These are phyloP conservation scores for Erucastrum elatum DNA, from an alignment of 345 rosid genomes.

Conservation along the genomic window DNA sequence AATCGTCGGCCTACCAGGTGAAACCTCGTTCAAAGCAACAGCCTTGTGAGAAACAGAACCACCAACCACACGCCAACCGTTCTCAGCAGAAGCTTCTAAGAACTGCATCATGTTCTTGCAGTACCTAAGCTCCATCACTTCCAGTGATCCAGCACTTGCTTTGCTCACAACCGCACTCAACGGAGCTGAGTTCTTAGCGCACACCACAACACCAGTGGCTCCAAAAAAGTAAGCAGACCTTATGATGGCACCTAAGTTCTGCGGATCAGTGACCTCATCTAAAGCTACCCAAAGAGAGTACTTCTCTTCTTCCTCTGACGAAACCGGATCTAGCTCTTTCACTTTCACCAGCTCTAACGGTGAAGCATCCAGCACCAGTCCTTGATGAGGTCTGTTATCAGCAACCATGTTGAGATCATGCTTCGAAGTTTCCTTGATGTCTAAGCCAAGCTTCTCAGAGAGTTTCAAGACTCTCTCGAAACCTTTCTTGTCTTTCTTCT, in stretches of 20 bases:
- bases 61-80: conserved; percentile 95
- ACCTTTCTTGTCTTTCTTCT: conserved; percentile 93
- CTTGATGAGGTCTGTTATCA: conserved; percentile 95
- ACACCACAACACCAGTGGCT: conserved; percentile 80
- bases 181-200: conserved; percentile 96
- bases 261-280: conserved; percentile 95
- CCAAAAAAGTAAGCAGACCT: conserved; percentile 98
- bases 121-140: conserved; percentile 88
- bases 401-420: conserved; percentile 91
- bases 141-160: conserved; percentile 95
- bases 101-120: conserved; percentile 99
- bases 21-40: conserved; percentile 59
- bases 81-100: conserved; percentile 73
- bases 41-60: conserved; percentile 81
- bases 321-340: conserved; percentile 63
- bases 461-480: conserved; percentile 71
- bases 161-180: conserved; percentile 96
- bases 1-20: conserved; percentile 71
- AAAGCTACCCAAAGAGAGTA: conserved; percentile 84
- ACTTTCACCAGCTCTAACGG: conserved; percentile 80
- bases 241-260: conserved; percentile 89
- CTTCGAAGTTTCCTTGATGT: conserved; percentile 65
- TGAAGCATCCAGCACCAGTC: conserved; percentile 87
- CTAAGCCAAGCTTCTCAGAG: conserved; percentile 62
- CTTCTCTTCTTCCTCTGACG: conserved; percentile 53